Evolutionary conservation across 345 rosid species (phyloP).

Genomic region (Eucalyptus marginata): DNA sequence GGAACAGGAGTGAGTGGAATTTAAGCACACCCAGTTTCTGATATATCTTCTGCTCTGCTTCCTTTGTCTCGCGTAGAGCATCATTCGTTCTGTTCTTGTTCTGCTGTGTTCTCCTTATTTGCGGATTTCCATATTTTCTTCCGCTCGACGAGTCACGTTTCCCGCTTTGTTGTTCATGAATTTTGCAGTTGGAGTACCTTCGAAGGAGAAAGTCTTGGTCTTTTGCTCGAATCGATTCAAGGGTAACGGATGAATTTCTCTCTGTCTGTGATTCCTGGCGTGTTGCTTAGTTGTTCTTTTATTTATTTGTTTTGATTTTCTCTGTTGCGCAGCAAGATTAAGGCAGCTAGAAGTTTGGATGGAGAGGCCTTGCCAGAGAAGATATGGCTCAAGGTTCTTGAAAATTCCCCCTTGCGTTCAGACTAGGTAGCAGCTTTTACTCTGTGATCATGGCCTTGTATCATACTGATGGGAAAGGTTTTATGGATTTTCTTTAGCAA

Average conservation of each 20-base stretch:
- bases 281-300: neutral
- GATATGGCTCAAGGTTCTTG: slow-evolving; percentile 59
- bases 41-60: neutral
- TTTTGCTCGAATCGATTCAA: slow-evolving; percentile 35
- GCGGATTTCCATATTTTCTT: no score
- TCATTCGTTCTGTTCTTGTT: neutral
- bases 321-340: slow-evolving; percentile 27
- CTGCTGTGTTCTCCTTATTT: neutral
- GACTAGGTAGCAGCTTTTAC: neutral
- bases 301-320: neutral
- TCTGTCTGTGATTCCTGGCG: neutral
- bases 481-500: slow-evolving; percentile 25
- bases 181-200: slow-evolving; percentile 11
- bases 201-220: slow-evolving; percentile 48
- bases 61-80: neutral
- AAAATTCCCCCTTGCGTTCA: neutral
- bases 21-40: neutral
- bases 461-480: neutral
- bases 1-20: neutral
- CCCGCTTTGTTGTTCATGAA: neutral
- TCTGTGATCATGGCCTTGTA: neutral
- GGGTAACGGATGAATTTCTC: slow-evolving; percentile 14
- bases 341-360: slow-evolving; percentile 26
- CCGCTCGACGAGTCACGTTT: neutral
- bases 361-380: slow-evolving; percentile 53